Evolutionary conservation across 169 alveolate species (phyloP), one percentile per base, ranked within the genome.

Genomic region (Cyclospora cayetanensis): DNA sequence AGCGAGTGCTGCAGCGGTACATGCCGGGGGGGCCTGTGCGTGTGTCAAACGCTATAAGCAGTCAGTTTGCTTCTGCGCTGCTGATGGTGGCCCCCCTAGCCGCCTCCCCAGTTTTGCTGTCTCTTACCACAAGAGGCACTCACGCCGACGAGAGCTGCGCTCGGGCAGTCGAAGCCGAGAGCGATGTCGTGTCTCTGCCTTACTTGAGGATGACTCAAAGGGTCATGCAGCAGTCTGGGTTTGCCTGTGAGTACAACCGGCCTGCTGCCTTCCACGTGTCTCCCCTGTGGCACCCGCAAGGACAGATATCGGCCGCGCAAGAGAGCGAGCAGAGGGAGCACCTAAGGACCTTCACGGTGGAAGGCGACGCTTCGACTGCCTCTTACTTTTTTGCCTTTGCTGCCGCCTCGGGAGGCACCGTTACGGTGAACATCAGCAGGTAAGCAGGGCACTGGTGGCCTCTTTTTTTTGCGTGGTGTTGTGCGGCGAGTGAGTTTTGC

Each of bases 351-450:
- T 66, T 55, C 31, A 27, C 25, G 0, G 91, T 94, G 41, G 96
- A 94, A 43, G 95, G 95, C 12, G 96, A 94, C 70, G 96, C 94
- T 11, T 74, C 94, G 3, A 74, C 95, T 2, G 95, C 95, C 29
- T 86, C 92, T 2, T 94, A 90, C 72, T 76, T 82, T 18, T 9
- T 72, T n/a, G 95, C 86, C 29, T 34, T 80, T 5, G 92, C 95
- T 1, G 92, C 90, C n/a, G 68, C 43, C 18, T 55, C 90, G 1
- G 90, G 90, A 9, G 90, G 76, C 50, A 53, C 25, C 31, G 74
- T 52, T 9, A 29, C 90, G 27, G 74, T 43, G 55, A 80, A 43
- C 31, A 15, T 37, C 60, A 46, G 60, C 60, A 46, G 60, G 60
- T 46, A 46, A 7, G n/a, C n/a, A n/a, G n/a, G n/a, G n/a, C n/a